Evolutionary conservation across 306 rosid genomes (phyloP).

Genomic region (Potentilla sterilis): DNA sequence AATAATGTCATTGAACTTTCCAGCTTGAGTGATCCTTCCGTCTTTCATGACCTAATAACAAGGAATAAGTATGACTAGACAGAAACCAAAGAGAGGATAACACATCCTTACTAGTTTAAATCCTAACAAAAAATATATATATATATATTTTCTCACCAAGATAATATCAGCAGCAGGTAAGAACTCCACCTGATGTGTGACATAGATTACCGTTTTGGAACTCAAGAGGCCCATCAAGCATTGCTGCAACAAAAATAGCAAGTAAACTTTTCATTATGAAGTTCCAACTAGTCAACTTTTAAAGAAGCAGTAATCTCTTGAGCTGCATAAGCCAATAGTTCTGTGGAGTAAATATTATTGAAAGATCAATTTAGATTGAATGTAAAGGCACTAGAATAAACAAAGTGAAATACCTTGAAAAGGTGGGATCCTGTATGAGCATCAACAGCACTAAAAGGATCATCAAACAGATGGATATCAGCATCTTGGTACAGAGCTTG

Average conservation of each 20-base stretch:
- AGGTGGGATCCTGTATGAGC: slow-evolving; percentile 93
- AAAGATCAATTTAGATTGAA: no score
- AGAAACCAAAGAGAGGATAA: neutral
- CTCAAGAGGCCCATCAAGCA: slow-evolving; percentile 68
- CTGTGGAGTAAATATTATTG: no score
- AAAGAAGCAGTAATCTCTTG: neutral
- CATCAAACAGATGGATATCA: slow-evolving; percentile 77
- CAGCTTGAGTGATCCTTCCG: slow-evolving; percentile 70
- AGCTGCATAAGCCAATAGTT: neutral
- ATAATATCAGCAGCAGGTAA: slow-evolving; percentile 83
- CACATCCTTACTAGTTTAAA: neutral
- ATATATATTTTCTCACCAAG: slow-evolving; percentile 44
- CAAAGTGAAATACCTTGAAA: slow-evolving; percentile 47
- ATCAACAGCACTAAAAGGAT: slow-evolving; percentile 90
- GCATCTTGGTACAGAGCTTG: slow-evolving; percentile 77
- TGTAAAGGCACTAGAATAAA: neutral
- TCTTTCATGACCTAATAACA: slow-evolving; percentile 74
- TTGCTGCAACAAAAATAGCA: slow-evolving; percentile 44
- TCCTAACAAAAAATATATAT: no score
- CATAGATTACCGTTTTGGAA: slow-evolving; percentile 72
- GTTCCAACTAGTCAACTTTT: neutral
- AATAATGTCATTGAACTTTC: slow-evolving; percentile 63
- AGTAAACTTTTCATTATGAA: neutral
- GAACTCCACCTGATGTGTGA: slow-evolving; percentile 89
- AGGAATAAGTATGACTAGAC: neutral